Evolutionary conservation across 305 asterid genomes (phyloP), one percentile per base, ranked within the genome.

Genomic region (Solanum hybrid): DNA sequence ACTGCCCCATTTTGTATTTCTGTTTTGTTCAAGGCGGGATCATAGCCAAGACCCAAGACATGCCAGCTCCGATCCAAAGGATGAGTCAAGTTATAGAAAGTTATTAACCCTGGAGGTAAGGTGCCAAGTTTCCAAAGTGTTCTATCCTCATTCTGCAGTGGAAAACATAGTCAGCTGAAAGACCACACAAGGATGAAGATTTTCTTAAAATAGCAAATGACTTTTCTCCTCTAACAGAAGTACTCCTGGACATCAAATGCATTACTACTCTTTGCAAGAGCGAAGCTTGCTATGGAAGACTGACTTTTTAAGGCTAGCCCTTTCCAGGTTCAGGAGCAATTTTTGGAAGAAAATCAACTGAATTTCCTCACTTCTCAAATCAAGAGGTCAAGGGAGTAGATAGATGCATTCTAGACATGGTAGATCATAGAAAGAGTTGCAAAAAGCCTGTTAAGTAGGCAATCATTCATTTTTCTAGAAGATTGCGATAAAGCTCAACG

Each of bases 111-210:
- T 0, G 98, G 98, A 64, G 99, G 99, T 90, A 96, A 92, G 0
- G 99, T 96, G 6, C 99, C 99, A 64, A 97, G 99, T 89, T 97
- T 97, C 99, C 99, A 97, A 29, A 97, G 98, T 60, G 96, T 96
- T 93, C 98, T 93, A 87, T 96, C 96, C 92, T 95, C 98, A 64
- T 97, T 97, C 98, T 97, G 97, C 91, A 94, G 88, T 72, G 40
- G 72, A 88, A 81, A 40, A 32, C 17, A 77, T 34, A 31, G 31
- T 88, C 17, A 82, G 87, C n/a, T 84, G 27, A 56, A 78, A 80
- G 88, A 26, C 42, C 14, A 51, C 10, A 66, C 73, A 46, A 84
- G 75, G 75, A 17, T 84, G 87, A 84, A 84, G 31, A 42, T 27
- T 26, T 82, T 84, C 3, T 12, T 2, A 2, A 69, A 31, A 84